Evolutionary conservation across 73 alveolate genomes (phyloP), one percentile per base, ranked within the genome.

Genomic region (Paramecium tetraurelia): DNA sequence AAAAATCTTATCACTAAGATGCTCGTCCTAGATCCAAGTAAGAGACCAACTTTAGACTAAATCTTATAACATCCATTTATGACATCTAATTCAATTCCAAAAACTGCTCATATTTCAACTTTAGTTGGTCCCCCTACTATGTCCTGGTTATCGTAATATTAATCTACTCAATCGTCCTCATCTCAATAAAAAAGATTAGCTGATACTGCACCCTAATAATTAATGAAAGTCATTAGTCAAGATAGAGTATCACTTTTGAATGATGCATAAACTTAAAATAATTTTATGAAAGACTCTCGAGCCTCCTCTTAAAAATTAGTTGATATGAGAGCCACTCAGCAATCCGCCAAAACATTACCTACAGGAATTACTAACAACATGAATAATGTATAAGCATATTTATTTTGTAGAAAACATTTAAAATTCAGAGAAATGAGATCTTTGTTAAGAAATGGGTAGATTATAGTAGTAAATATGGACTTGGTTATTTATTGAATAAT

Each of bases 91-190:
- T 50, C 96, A 21, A 97, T 98, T 35, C 99, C 99, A 36, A 96
- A 92, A 88, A 76, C 89, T n/a, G 86, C 97, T 41, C 99, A 99
- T 14, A 95, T 96, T 8, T 95, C 98, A 16, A 96, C 99, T 11
- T 92, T 97, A 27, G 99, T 98, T 18, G 95, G 99, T 31, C 99
- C 99, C 24, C 99, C 99, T 16, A 83, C 98, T 10, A 44, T 96
- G 16, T 94, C 94, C 35, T 97, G 97, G 92, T 95, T 88, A 27
- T 80, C 20, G 12, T 59, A 44, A 94, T 21, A 92, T 94, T 85
- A 95, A 90, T 89, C 85, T 83, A 59, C 89, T 48, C 70, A 93
- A 90, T 41, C 86, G 27, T 85, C 77, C 21, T 63, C 83, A 9
- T 41, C 95, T 11, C 53, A 33, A 68, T 31, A 31, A 12, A 48